Base-by-base conservation (phyloP, 2,329 filamentous ascomycete genomes). In the Exophiala oligosperma region DNA sequence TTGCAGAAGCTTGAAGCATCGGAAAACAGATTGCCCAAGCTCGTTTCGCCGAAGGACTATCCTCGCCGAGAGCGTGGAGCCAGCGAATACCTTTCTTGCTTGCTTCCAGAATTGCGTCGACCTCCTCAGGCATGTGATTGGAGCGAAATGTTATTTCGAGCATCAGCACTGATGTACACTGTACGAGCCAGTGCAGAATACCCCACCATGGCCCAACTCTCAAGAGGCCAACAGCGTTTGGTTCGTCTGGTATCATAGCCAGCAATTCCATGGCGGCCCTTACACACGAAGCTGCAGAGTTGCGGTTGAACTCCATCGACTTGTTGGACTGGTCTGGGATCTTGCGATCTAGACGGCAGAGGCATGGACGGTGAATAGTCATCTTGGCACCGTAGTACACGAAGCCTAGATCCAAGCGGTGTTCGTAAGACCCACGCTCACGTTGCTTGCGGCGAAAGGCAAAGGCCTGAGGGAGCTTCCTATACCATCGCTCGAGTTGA, bases 101-200 rank as follows among this genome's bases (percentile, higher is more conserved):
- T 1, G 71, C 60, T 1, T 60, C 48, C 4, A 79, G 58, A n/a
- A 75, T 72, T 7, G 65, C 64, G 4, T 65, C 64, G 48, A 76
- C 75, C 28, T 73, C 69, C 11, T 73, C 68, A 4, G 76, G 76
- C 64, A 73, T 72, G 61, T 78, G 76, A n/a, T 77, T 71, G 47
- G 67, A 70, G 23, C 73, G 72, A 49, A 78, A 78, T 11, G 76
- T 74, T 4, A 79, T 66, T 63, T 79, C 76, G n/a, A 78, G 72
- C 49, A 78, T 72, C 28, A 79, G 68, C 17, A 79, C 72, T 2
- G 74, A 77, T 2, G 70, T 67, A 1, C 75, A 69, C 64, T 78
- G 77, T 69, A 78, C 77, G 17, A 79, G 66, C 51, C 73, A 76
- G 57, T 78, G 76, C 40, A 78, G 67, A 26, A 77, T 70, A 60